Percentiles rank a stretch among this genome's conserved stretches.
phyloP scores from a whole-genome alignment of 805 yeast genomes.

The Spathaspora boniae region DNA sequence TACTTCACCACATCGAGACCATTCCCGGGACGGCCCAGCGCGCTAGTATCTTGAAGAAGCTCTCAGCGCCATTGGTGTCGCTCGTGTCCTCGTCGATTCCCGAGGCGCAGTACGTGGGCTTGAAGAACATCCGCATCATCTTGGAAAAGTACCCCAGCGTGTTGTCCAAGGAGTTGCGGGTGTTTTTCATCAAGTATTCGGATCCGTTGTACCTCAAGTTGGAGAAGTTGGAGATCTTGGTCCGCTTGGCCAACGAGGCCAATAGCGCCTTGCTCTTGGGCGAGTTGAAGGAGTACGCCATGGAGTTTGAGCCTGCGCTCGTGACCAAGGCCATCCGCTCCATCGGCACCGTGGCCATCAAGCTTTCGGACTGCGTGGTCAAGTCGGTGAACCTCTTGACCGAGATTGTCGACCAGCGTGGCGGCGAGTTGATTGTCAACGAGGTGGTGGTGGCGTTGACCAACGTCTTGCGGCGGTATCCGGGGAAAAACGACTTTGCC shows the following conservation, averaged over 20 bases:
- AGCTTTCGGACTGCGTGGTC: slow-evolving; percentile 48
- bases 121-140: slow-evolving; percentile 85
- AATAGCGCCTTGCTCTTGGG: slow-evolving; percentile 59
- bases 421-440: slow-evolving; percentile 56
- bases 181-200: slow-evolving; percentile 84
- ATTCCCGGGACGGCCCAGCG: slow-evolving; percentile 40
- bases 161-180: slow-evolving; percentile 74
- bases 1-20: slow-evolving; percentile 61
- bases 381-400: slow-evolving; percentile 61
- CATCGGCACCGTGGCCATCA: slow-evolving; percentile 69
- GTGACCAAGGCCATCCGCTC: slow-evolving; percentile 65
- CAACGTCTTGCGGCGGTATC: slow-evolving; percentile 64
- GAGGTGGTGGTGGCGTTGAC: slow-evolving; percentile 62
- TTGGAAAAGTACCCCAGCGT: slow-evolving; percentile 84
- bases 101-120: slow-evolving; percentile 91
- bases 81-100: slow-evolving; percentile 78
- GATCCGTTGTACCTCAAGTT: slow-evolving; percentile 77
- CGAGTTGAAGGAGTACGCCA: slow-evolving; percentile 75
- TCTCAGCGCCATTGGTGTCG: slow-evolving; percentile 84
- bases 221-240: slow-evolving; percentile 73
- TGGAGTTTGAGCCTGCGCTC: slow-evolving; percentile 81
- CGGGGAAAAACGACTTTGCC: slow-evolving; percentile 45
- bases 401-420: slow-evolving; percentile 59
- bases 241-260: slow-evolving; percentile 59
- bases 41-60: slow-evolving; percentile 54